Percentiles rank a stretch among this genome's conserved stretches.
Conservation (phyloP, 768 basidiomycete species). For the Hysterangium stoloniferum region DNA sequence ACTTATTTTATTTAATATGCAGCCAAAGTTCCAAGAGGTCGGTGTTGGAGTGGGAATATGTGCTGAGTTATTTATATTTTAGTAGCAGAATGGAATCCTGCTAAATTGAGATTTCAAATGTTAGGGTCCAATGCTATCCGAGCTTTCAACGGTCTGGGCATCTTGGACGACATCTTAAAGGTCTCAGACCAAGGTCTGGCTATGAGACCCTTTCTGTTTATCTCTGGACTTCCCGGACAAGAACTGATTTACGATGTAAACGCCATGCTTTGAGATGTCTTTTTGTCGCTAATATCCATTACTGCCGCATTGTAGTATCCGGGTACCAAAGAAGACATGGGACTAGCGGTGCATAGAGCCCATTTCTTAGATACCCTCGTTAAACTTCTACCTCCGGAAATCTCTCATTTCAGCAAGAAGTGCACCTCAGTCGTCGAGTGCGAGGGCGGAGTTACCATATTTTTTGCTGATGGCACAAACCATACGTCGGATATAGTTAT, state of each 20-base stretch:
- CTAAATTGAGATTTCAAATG: background rate
- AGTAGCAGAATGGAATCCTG: background rate
- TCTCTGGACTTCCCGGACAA: slow-evolving; percentile 36
- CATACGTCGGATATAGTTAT: slow-evolving; percentile 42
- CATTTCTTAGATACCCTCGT: slow-evolving; percentile 42
- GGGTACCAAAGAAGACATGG: slow-evolving; percentile 26
- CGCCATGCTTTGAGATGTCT: too few relatives aligned
- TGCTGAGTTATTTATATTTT: slow-evolving; percentile 15
- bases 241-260: slow-evolving; percentile 41
- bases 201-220: slow-evolving; percentile 29
- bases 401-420: slow-evolving; percentile 44
- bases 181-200: slow-evolving; percentile 29
- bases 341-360: slow-evolving; percentile 42
- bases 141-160: slow-evolving; percentile 36
- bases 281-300: too few relatives aligned
- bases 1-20: background rate
- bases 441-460: slow-evolving; percentile 21
- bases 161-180: slow-evolving; percentile 35
- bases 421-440: slow-evolving; percentile 28
- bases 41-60: slow-evolving; percentile 50
- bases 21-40: slow-evolving; percentile 43
- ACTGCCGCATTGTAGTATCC: slow-evolving; percentile 27
- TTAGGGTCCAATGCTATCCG: slow-evolving; percentile 47
- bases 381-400: slow-evolving; percentile 32
- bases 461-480: slow-evolving; percentile 42